These are phyloP conservation scores for Myochromella boudieri DNA, from an alignment of 768 basidiomycete species.

Conservation along the genomic window DNA sequence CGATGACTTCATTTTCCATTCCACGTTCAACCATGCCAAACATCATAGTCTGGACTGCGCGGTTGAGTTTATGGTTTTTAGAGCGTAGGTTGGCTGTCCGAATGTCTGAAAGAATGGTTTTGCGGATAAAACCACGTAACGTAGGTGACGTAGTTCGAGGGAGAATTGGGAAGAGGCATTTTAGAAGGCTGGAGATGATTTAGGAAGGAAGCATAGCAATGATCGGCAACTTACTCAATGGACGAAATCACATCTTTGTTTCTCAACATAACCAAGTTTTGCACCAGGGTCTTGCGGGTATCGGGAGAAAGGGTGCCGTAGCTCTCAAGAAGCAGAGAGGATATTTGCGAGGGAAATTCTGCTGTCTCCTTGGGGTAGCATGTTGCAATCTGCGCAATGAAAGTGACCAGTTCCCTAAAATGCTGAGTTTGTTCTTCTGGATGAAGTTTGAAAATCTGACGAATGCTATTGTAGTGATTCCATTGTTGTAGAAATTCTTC, in stretches of 20 bases:
- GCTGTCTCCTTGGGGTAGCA: constrained; percentile 93
- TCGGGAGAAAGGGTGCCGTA: constrained; percentile 77
- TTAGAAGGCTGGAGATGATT: constrained; percentile 63
- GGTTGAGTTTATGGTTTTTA: constrained; percentile 95
- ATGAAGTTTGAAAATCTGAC: constrained; percentile 79
- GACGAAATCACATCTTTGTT: constrained; percentile 93
- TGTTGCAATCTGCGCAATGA: constrained; percentile 81
- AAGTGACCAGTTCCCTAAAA: constrained; percentile 85
- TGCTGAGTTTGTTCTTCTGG: constrained; percentile 84
- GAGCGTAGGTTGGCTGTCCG: constrained; percentile 83
- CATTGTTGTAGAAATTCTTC: constrained; percentile 98
- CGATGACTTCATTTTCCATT: constrained; percentile 76
- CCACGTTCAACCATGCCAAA: constrained; percentile 96
- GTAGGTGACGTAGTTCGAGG: constrained; percentile 89
- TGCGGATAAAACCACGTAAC: constrained; percentile 83
- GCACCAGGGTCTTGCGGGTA: constrained; percentile 80
- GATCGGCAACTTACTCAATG: constrained; percentile 66
- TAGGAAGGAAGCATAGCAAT: background rate
- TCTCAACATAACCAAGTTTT: constrained; percentile 89
- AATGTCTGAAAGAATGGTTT: constrained; percentile 93
- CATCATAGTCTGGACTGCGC: constrained; percentile 92
- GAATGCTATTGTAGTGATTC: constrained; percentile 88
- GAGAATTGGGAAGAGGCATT: constrained; percentile 90
- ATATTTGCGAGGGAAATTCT: constrained; percentile 80
- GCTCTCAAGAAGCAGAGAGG: constrained; percentile 74